Percentiles rank a stretch among this genome's conserved stretches.
phyloP scores from a whole-genome alignment of 2,329 filamentous ascomycete species.

The Diplodia seriata region DNA sequence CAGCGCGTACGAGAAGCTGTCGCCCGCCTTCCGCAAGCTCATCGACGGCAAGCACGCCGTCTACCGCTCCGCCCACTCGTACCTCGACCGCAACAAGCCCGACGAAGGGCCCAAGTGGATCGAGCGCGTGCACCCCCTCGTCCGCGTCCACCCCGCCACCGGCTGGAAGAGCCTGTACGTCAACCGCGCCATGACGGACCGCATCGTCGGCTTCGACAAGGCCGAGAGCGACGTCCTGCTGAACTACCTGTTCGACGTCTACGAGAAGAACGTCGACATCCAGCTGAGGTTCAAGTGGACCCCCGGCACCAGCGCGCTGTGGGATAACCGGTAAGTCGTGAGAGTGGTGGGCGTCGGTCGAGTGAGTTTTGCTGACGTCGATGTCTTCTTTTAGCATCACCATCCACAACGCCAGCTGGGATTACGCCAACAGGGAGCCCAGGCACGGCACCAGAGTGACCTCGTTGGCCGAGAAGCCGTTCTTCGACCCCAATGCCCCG shows the following conservation, averaged over 20 bases:
- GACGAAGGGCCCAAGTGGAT: slow-evolving; percentile 68
- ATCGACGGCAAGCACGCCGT: slow-evolving; percentile 72
- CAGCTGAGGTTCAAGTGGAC: slow-evolving; percentile 77
- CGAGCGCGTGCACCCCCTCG: slow-evolving; percentile 72
- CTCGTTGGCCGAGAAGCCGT: slow-evolving; percentile 73
- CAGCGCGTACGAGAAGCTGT: slow-evolving; percentile 75
- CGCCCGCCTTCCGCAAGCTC: slow-evolving; percentile 71
- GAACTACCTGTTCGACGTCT: slow-evolving; percentile 71
- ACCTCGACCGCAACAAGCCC: slow-evolving; percentile 69
- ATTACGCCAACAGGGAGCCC: slow-evolving; percentile 71
- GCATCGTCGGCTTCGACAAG: slow-evolving; percentile 72
- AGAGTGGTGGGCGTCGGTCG: neutral
- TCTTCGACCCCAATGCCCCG: slow-evolving; percentile 68
- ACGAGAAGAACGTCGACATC: slow-evolving; percentile 73
- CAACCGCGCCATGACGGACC: slow-evolving; percentile 71
- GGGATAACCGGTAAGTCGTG: slow-evolving; percentile 68
- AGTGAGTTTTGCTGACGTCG: neutral
- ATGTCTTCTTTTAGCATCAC: slow-evolving; percentile 61
- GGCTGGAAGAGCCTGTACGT: slow-evolving; percentile 78
- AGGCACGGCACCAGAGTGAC: slow-evolving; percentile 77
- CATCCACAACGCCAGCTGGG: slow-evolving; percentile 77
- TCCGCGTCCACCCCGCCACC: slow-evolving; percentile 74
- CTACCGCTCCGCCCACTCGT: slow-evolving; percentile 70
- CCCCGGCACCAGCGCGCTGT: slow-evolving; percentile 69
- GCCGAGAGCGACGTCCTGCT: slow-evolving; percentile 73